Percentiles rank a stretch among this genome's conserved stretches.
These are phyloP conservation scores for Xylariales sp. DNA, from an alignment of 2,329 filamentous ascomycete genomes.

Conservation along the genomic window DNA sequence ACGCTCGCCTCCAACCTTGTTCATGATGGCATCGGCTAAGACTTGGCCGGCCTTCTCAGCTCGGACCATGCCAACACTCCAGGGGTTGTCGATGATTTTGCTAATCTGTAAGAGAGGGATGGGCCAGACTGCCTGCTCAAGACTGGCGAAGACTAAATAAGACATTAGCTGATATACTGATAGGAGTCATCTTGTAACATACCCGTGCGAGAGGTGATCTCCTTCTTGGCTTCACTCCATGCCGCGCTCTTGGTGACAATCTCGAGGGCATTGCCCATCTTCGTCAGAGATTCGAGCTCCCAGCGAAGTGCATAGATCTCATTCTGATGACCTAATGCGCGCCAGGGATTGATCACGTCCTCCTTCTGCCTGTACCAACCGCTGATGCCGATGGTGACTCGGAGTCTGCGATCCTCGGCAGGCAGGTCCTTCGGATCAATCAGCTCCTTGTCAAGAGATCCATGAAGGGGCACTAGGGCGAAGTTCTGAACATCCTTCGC, in stretches of 20 bases:
- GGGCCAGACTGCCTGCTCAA: constrained; percentile 60
- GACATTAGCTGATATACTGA: constrained; percentile 11
- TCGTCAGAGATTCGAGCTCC: constrained; percentile 73
- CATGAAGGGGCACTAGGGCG: constrained; percentile 71
- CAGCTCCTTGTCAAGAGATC: constrained; percentile 34
- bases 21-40: constrained; percentile 77
- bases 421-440: constrained; percentile 47
- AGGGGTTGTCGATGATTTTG: constrained; percentile 76
- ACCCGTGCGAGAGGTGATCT: constrained; percentile 44
- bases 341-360: constrained; percentile 75
- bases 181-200: no score
- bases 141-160: constrained; percentile 44
- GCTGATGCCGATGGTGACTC: constrained; percentile 76
- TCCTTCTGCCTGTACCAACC: constrained; percentile 74
- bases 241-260: constrained; percentile 73
- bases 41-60: constrained; percentile 67
- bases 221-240: constrained; percentile 65
- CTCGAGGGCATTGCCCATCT: constrained; percentile 72
- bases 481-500: constrained; percentile 84
- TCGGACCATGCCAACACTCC: constrained; percentile 69
- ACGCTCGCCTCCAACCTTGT: constrained; percentile 75
- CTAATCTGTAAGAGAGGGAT: constrained; percentile 60
- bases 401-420: constrained; percentile 61
- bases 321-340: constrained; percentile 62
- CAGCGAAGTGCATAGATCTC: constrained; percentile 82